Evolutionary conservation across 148 eudicot species (phyloP).

Genomic region (Nepenthes mirabilis): DNA sequence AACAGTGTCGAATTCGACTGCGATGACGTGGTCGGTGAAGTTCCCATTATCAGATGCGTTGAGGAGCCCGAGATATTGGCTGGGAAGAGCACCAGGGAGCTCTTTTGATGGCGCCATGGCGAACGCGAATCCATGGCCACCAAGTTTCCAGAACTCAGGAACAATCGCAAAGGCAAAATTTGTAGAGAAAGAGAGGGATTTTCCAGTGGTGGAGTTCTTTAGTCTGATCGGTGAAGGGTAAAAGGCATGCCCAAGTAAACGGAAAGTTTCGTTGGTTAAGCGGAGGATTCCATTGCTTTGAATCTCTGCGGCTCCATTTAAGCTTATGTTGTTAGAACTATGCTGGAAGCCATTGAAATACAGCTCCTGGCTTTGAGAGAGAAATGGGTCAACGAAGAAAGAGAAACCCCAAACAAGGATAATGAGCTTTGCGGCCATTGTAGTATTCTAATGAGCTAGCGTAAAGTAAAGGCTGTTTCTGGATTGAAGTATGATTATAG

Average conservation of each 20-base stretch:
- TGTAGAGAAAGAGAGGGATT: constrained; percentile 57
- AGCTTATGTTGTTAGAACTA: constrained; percentile 21
- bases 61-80: constrained; percentile 63
- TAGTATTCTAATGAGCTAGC: neutral
- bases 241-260: constrained; percentile 63
- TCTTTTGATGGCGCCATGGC: constrained; percentile 34
- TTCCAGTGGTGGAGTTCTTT: constrained; percentile 29
- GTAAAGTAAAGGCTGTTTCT: too few species aligned
- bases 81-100: constrained; percentile 44
- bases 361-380: constrained; percentile 32
- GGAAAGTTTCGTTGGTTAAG: constrained; percentile 37
- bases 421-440: constrained; percentile 7
- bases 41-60: constrained; percentile 50
- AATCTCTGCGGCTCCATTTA: constrained; percentile 41
- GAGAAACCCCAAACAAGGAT: constrained; percentile 15
- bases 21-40: constrained; percentile 56
- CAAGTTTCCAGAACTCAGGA: constrained; percentile 49
- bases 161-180: constrained; percentile 58
- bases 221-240: constrained; percentile 34
- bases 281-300: constrained; percentile 34
- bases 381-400: constrained; percentile 16
- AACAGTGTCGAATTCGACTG: constrained; percentile 79
- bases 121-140: constrained; percentile 88
- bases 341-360: constrained; percentile 45
- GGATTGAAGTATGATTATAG: too few species aligned